Conservation (phyloP, 768 basidiomycete species). For the Russula sp. region DNA sequence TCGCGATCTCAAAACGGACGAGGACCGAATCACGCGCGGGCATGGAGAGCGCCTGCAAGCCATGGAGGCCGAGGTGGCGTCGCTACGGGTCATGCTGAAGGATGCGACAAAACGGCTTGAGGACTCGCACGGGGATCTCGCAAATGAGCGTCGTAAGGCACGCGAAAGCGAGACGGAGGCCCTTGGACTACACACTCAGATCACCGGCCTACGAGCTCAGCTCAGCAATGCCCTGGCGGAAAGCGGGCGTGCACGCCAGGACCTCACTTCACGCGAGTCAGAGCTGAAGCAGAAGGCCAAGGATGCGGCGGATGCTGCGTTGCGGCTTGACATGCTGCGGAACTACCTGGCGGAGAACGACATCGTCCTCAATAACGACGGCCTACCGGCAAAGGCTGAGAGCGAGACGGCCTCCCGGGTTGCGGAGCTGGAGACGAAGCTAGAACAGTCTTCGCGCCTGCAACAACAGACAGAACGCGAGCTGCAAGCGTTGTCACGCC, state of each 20-base stretch:
- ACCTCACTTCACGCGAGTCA: constrained; percentile 57
- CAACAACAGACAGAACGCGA: constrained; percentile 75
- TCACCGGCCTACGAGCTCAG: constrained; percentile 66
- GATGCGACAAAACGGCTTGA: constrained; percentile 69
- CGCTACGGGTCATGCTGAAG: constrained; percentile 72
- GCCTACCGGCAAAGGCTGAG: constrained; percentile 40
- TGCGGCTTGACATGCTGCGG: constrained; percentile 73
- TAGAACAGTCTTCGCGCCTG: constrained; percentile 63
- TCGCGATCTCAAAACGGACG: constrained; percentile 75
- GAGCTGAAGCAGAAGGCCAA: constrained; percentile 56
- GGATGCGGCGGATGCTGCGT: constrained; percentile 57
- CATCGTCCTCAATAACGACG: constrained; percentile 68
- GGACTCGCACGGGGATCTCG: constrained; percentile 55
- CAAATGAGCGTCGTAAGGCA: constrained; percentile 57
- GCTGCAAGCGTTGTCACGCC: constrained; percentile 53
- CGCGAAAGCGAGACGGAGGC: constrained; percentile 61
- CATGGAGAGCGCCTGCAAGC: constrained; percentile 79
- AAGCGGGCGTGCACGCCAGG: constrained; percentile 60
- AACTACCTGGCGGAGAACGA: constrained; percentile 87
- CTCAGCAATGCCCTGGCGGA: constrained; percentile 63
- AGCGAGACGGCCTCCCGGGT: constrained; percentile 39
- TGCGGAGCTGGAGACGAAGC: constrained; percentile 68
- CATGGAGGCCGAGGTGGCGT: constrained; percentile 68
- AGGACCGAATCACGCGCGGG: constrained; percentile 65
- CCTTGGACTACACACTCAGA: constrained; percentile 59